These are phyloP conservation scores for Monosporascus ibericus DNA, from an alignment of 2,329 filamentous ascomycete genomes.

Conservation along the genomic window DNA sequence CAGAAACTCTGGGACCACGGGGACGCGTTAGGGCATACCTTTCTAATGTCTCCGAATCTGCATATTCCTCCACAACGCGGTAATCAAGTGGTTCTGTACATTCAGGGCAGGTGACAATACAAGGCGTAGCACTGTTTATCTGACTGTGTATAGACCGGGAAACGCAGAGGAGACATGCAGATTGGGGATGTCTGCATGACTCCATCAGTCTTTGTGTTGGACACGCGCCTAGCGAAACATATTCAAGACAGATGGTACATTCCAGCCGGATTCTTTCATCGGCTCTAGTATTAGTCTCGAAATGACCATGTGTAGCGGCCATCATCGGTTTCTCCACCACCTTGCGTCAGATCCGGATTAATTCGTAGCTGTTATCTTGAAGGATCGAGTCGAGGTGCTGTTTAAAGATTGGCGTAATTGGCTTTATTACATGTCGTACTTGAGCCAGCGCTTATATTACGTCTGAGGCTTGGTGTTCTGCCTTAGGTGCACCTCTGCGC, in stretches of 20 bases:
- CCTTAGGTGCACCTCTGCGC: no score
- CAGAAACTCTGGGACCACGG: slow-evolving; percentile 4
- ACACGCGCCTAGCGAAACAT: not conserved
- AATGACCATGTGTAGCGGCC: no score
- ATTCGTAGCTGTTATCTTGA: no score
- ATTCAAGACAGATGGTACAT: not conserved
- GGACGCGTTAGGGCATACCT: slow-evolving; percentile 24
- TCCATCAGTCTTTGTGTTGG: not conserved
- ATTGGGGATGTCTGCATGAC: not conserved
- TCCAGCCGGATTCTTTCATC: not conserved
- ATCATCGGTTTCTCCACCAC: no score
- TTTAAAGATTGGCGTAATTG: no score
- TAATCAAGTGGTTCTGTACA: slow-evolving; percentile 39
- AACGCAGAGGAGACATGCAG: not conserved
- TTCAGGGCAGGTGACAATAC: slow-evolving; percentile 37
- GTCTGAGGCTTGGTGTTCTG: no score
- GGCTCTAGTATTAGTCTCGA: no score
- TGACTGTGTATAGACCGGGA: not conserved
- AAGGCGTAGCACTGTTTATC: not conserved
- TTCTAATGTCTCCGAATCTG: slow-evolving; percentile 36
- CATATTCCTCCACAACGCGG: slow-evolving; percentile 38
- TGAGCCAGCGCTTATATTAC: no score
- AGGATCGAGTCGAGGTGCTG: no score
- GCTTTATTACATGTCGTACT: no score
- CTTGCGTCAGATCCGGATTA: no score